Evolutionary conservation across 345 rosid genomes (phyloP).

Genomic region (Eucalyptus curtisii): DNA sequence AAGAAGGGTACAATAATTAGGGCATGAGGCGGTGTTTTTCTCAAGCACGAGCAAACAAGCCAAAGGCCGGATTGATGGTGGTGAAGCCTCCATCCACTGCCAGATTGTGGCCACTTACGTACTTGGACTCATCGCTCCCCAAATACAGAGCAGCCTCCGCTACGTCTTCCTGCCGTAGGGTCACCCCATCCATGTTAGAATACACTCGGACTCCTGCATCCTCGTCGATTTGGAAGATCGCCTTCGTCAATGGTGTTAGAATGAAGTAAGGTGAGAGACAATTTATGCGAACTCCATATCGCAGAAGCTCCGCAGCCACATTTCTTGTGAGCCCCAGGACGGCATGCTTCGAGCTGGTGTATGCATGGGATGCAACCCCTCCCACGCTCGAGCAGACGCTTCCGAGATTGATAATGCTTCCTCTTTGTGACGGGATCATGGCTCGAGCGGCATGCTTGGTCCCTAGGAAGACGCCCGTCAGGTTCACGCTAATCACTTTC

Average conservation of each 20-base stretch:
- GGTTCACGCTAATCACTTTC: neutral
- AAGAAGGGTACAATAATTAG: neutral
- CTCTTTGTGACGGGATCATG: neutral
- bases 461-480: neutral
- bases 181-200: neutral
- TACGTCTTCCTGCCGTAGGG: neutral
- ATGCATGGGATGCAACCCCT: conserved; percentile 1
- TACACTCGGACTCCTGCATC: neutral
- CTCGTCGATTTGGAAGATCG: neutral
- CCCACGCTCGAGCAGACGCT: neutral
- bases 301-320: conserved; percentile 3
- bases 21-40: neutral
- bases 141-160: conserved; percentile 1
- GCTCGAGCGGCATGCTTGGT: conserved; percentile 12
- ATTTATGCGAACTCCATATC: neutral
- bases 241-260: neutral
- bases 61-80: neutral
- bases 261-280: conserved; percentile 1
- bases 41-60: neutral
- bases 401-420: neutral
- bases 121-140: conserved; percentile 14
- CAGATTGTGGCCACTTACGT: conserved; percentile 2
- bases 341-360: conserved; percentile 4
- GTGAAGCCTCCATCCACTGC: neutral
- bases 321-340: conserved; percentile 1